Evolutionary conservation across 192 early-diverging fungal genomes (phyloP), one percentile per base, ranked within the genome.

Genomic region (Gorgonomyces haynaldii): DNA sequence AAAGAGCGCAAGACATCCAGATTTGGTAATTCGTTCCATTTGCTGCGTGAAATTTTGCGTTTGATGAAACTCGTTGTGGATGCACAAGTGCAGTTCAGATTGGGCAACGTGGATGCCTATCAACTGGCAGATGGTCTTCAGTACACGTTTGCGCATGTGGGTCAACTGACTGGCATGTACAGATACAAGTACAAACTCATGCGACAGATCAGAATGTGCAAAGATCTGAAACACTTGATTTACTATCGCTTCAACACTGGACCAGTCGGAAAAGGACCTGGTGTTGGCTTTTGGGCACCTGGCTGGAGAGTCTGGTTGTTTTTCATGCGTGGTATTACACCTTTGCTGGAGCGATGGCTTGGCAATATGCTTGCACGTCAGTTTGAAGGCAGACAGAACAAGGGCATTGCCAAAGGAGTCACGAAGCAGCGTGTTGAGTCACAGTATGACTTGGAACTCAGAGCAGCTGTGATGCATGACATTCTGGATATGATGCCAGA

Each of bases 401-500:
- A 95, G 66, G 91, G 91, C 41, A 90, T 96, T 28, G 93, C 91
- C 39, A 95, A 95, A 76, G 93, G 91, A 3, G 87, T 98, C 23
- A 98, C 96, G 24, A 98, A 98, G 61, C 96, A 98, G 63, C 87
- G 96, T 51, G 96, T 98, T 0, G 96, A 98, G 60, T 92, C 89
- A 27, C 90, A 96, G 61, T 96, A 88, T 52, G 96, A 98, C 62
- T 69, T 98, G 52, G 96, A 98, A 65, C 73, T 98, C 43, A 84
- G 96, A 48, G 96, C 96, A 15, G 86, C 92, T 9, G 96, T 98
- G 15, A 90, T 98, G 86, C 88, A 91, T 69, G 96, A 98, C 54
- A 98, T 98, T 52, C 66, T 93, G 37, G 96, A 98, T 61, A 92
- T 96, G 88, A 98, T 98, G 90, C 96, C 96, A 16, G 91, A 94